These are phyloP conservation scores for Fomitopsis schrenkii DNA, from an alignment of 1,284 basidiomycete genomes.

Conservation along the genomic window DNA sequence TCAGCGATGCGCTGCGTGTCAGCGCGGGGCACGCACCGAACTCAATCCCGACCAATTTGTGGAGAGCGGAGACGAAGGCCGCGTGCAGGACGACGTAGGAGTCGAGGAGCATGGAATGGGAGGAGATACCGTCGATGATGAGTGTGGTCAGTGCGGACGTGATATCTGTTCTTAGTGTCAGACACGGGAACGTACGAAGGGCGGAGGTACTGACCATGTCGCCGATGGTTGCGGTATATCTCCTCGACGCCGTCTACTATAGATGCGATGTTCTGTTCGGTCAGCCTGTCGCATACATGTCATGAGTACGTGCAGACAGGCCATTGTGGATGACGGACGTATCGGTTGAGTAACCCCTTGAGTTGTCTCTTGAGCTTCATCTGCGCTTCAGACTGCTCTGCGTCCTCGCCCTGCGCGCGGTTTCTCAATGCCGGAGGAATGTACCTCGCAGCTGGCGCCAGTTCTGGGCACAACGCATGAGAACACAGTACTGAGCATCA, in stretches of 20 bases:
- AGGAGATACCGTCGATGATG: constrained; percentile 80
- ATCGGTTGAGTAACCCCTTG: constrained; percentile 90
- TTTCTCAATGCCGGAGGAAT: constrained; percentile 64
- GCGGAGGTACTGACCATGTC: constrained; percentile 61
- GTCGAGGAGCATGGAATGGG: constrained; percentile 82
- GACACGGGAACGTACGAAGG: too few relatives aligned
- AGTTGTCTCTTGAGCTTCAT: constrained; percentile 74
- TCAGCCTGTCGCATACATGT: constrained; percentile 51
- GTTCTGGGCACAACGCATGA: not conserved
- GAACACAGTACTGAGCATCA: not conserved
- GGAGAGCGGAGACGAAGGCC: constrained; percentile 80
- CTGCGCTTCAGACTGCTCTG: constrained; percentile 44
- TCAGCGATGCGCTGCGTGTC: not conserved
- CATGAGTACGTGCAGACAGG: not conserved
- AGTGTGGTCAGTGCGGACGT: constrained; percentile 77
- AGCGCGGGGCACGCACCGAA: constrained; percentile 54
- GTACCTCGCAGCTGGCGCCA: constrained; percentile 34
- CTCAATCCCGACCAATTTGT: constrained; percentile 86
- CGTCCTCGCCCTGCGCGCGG: constrained; percentile 24
- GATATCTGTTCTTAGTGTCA: too few relatives aligned
- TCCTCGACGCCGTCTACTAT: constrained; percentile 79
- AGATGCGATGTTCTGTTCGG: constrained; percentile 84
- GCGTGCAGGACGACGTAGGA: constrained; percentile 92
- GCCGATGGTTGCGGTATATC: constrained; percentile 73
- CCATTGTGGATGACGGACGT: constrained; percentile 12